phyloP scores from a whole-genome alignment of 768 basidiomycete genomes.

The Candolleomyces aberdarensis region DNA sequence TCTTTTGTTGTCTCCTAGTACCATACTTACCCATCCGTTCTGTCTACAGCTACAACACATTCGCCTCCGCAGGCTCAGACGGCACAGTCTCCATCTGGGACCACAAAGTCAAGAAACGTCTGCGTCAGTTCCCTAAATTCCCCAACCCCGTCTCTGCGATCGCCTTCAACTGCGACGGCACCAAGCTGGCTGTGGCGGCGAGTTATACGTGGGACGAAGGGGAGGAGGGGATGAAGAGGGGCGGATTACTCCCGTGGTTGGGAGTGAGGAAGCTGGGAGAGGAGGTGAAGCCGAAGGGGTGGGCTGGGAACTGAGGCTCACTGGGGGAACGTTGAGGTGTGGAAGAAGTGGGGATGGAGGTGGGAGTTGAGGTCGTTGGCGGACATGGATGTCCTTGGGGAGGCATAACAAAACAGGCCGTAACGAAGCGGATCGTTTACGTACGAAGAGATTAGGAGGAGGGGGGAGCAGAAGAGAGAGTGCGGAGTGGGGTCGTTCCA shows the following conservation, averaged over 20 bases:
- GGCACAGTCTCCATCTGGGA: constrained; percentile 96
- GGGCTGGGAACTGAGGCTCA: not conserved
- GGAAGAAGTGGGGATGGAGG: not conserved
- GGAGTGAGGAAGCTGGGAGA: constrained; percentile 66
- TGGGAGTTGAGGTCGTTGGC: not conserved
- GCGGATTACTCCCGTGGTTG: constrained; percentile 55
- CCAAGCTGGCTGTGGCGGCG: constrained; percentile 76
- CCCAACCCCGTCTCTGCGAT: constrained; percentile 70
- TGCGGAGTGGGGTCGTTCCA: too few species aligned
- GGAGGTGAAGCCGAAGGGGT: constrained; percentile 55
- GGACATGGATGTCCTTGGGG: too few species aligned
- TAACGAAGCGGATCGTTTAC: too few species aligned
- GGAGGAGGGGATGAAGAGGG: constrained; percentile 64
- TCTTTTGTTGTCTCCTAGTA: not conserved
- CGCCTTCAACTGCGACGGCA: constrained; percentile 81
- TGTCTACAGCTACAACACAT: constrained; percentile 74
- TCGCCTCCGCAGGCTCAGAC: constrained; percentile 94
- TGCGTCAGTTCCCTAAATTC: constrained; percentile 87
- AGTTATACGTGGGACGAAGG: constrained; percentile 93
- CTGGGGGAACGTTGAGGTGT: not conserved
- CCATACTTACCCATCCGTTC: not conserved
- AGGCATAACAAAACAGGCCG: too few species aligned
- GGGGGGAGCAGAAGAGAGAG: too few species aligned
- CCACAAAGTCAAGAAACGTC: constrained; percentile 91
- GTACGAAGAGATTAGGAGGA: too few species aligned